Evolutionary conservation across 306 rosid species (phyloP).

Genomic region (Argentina anserina): DNA sequence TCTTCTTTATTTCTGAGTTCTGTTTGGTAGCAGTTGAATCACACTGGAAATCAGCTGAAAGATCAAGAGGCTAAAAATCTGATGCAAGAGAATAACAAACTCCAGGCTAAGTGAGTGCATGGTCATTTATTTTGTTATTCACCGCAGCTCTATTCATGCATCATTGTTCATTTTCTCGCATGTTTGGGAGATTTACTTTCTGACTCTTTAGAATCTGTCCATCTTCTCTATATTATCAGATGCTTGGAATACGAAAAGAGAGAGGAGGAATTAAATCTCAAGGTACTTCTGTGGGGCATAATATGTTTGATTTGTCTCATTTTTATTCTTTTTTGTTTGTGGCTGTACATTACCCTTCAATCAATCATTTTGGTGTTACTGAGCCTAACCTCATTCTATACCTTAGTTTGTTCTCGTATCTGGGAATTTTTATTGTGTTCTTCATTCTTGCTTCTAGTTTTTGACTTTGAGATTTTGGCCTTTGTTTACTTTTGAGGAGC

Average conservation of each 20-base stretch:
- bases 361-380: background rate
- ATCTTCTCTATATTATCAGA: constrained; percentile 37
- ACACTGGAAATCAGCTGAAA: constrained; percentile 24
- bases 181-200: background rate
- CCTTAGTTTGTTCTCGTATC: background rate
- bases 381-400: background rate
- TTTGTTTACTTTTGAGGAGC: background rate
- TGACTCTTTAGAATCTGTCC: background rate
- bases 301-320: background rate
- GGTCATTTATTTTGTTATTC: background rate
- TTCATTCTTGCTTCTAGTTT: background rate
- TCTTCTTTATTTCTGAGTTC: background rate
- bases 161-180: background rate
- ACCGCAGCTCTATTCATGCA: background rate
- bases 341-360: background rate
- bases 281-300: constrained; percentile 28
- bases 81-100: constrained; percentile 56
- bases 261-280: constrained; percentile 47
- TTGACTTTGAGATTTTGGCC: background rate
- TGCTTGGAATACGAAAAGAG: constrained; percentile 49
- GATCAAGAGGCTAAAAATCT: constrained; percentile 44
- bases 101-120: constrained; percentile 56
- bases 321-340: background rate
- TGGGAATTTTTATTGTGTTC: background rate
- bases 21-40: constrained; percentile 31